phyloP scores from a whole-genome alignment of 2,329 filamentous ascomycete species.

The Westerdykella aurantiaca region DNA sequence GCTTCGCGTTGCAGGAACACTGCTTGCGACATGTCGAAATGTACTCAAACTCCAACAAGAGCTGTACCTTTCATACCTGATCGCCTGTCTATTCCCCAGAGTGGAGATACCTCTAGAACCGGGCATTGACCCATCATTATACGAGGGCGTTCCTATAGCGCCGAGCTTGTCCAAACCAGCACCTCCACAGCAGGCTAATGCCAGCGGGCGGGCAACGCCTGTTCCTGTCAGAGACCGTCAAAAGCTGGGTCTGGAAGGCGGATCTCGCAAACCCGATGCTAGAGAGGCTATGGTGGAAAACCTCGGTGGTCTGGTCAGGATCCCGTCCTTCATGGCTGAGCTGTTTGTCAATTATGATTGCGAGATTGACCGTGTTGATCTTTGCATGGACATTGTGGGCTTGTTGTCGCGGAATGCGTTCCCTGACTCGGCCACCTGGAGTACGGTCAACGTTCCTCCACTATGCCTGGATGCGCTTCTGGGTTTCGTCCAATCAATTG shows the following conservation, averaged over 20 bases:
- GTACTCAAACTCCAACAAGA: constrained; percentile 96
- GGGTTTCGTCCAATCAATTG: constrained; percentile 85
- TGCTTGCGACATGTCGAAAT: constrained; percentile 82
- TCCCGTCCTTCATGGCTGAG: constrained; percentile 91
- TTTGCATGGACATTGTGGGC: constrained; percentile 94
- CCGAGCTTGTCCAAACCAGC: constrained; percentile 77
- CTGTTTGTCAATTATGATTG: constrained; percentile 98
- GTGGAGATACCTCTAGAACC: constrained; percentile 88
- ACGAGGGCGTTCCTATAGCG: constrained; percentile 86
- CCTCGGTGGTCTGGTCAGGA: constrained; percentile 82
- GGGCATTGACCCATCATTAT: constrained; percentile 84
- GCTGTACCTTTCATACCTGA: constrained; percentile 87
- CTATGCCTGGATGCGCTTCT: constrained; percentile 88
- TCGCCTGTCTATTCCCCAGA: constrained; percentile 88
- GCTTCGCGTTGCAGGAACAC: constrained; percentile 81
- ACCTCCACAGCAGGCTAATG: constrained; percentile 55
- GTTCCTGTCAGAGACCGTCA: constrained; percentile 89
- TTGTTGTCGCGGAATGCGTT: constrained; percentile 89
- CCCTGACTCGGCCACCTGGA: constrained; percentile 97
- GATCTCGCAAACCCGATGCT: constrained; percentile 85
- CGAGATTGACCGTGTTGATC: constrained; percentile 80
- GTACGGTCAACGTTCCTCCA: constrained; percentile 94
- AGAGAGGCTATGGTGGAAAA: constrained; percentile 98
- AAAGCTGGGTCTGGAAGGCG: constrained; percentile 86
- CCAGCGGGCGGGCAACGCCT: constrained; percentile 81